A percentile compares a stretch with the other conserved stretches of the same genome.
Evolutionary conservation across 768 basidiomycete genomes (phyloP).

Genomic region (Suillus americanus): DNA sequence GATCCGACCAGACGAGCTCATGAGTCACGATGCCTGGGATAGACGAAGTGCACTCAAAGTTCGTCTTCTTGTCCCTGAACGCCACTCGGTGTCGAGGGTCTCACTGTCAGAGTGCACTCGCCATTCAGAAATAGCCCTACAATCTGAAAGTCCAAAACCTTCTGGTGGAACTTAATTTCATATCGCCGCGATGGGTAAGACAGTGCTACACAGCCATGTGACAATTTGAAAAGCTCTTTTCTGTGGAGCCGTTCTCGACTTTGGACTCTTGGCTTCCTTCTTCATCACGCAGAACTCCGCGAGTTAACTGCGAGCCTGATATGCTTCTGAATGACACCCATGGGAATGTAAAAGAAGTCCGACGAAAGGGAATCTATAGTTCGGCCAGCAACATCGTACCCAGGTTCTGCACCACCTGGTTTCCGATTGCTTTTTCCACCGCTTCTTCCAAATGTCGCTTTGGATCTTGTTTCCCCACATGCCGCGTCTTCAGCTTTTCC

Average conservation of each 20-base stretch:
- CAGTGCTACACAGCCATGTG: constrained; percentile 1
- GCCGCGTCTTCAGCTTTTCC: constrained; percentile 94
- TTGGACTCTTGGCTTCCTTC: not conserved
- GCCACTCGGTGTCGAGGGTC: not conserved
- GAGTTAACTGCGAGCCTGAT: not conserved
- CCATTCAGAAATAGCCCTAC: not conserved
- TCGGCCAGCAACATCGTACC: constrained; percentile 95
- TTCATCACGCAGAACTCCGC: not conserved
- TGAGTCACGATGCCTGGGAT: not conserved
- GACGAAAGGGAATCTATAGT: constrained; percentile 46
- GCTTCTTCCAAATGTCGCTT: constrained; percentile 97
- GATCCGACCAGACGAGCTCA: not conserved
- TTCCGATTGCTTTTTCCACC: constrained; percentile 97
- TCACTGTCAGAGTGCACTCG: not conserved
- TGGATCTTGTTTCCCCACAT: constrained; percentile 97
- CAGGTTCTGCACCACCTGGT: constrained; percentile 94
- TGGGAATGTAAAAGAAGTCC: constrained; percentile 15
- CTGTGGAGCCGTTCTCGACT: not conserved
- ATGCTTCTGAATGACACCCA: constrained; percentile 2
- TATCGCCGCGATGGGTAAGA: not conserved
- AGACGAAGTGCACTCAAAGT: not conserved
- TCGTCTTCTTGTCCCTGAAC: not conserved
- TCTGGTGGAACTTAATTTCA: constrained; percentile 1
- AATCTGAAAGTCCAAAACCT: constrained; percentile 2
- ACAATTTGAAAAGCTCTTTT: not conserved